Evolutionary conservation across 192 early-diverging fungal genomes (phyloP).

Genomic region (Coemansia sp.): DNA sequence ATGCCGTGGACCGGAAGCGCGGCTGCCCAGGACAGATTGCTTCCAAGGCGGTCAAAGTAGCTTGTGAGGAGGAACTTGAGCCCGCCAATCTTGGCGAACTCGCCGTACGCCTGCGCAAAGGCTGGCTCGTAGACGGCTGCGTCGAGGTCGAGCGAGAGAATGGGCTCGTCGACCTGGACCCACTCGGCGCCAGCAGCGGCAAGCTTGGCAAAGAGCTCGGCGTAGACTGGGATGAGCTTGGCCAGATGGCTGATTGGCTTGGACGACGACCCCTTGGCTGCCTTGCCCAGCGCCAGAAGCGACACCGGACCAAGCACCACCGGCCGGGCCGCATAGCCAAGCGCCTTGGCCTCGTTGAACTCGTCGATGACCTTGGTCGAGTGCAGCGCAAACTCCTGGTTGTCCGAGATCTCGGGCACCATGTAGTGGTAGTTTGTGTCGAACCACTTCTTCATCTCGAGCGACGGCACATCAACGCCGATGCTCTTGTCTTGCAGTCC

Average conservation of each 20-base stretch:
- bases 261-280: constrained; percentile 71
- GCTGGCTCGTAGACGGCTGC: constrained; percentile 82
- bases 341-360: constrained; percentile 87
- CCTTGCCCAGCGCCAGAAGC: constrained; percentile 84
- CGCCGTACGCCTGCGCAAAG: constrained; percentile 38
- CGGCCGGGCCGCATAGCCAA: constrained; percentile 88
- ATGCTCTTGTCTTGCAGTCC: constrained; percentile 80
- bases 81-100: constrained; percentile 36
- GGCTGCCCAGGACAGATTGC: constrained; percentile 72
- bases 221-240: constrained; percentile 79
- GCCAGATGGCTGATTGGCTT: constrained; percentile 75
- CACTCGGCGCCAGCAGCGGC: constrained; percentile 81
- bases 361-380: constrained; percentile 75
- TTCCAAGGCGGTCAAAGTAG: constrained; percentile 87
- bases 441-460: constrained; percentile 99
- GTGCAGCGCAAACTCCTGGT: constrained; percentile 72
- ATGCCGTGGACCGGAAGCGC: constrained; percentile 78
- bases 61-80: constrained; percentile 75
- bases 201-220: constrained; percentile 72
- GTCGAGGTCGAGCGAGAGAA: constrained; percentile 79
- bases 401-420: constrained; percentile 81
- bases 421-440: constrained; percentile 97
- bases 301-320: constrained; percentile 91
- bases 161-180: constrained; percentile 97
- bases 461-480: constrained; percentile 85